phyloP scores from a whole-genome alignment of 257 asterid genomes.

The Prunella vulgaris region DNA sequence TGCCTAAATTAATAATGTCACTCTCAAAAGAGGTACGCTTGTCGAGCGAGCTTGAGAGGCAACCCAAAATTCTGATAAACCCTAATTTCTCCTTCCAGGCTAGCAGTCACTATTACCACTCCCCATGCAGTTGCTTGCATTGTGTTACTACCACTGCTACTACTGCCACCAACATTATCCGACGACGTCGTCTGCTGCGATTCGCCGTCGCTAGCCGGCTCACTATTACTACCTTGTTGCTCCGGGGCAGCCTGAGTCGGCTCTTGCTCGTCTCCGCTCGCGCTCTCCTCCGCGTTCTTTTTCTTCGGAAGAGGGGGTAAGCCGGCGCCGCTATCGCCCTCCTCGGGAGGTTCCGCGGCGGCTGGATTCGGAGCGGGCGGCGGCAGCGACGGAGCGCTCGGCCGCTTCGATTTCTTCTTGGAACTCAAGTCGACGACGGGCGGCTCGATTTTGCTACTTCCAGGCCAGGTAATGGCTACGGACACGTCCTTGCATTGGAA shows the following conservation, averaged over 20 bases:
- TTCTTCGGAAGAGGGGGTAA: slow-evolving; percentile 67
- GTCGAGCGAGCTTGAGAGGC: slow-evolving; percentile 48
- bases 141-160: slow-evolving; percentile 26
- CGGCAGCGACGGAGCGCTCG: slow-evolving; percentile 17
- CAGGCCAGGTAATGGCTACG: slow-evolving; percentile 93
- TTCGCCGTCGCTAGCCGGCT: slow-evolving; percentile 31
- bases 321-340: background rate
- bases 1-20: background rate
- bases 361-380: background rate
- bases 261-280: slow-evolving; percentile 39
- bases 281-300: slow-evolving; percentile 23
- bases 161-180: slow-evolving; percentile 18
- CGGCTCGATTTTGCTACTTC: slow-evolving; percentile 46
- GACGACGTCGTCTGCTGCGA: slow-evolving; percentile 33
- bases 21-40: slow-evolving; percentile 36
- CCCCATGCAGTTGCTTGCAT: slow-evolving; percentile 88
- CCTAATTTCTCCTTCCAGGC: slow-evolving; percentile 66
- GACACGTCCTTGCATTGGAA: slow-evolving; percentile 91
- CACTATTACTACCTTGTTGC: slow-evolving; percentile 44
- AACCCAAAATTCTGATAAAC: slow-evolving; percentile 83
- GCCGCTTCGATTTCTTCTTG: slow-evolving; percentile 52
- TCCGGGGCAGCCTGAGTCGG: background rate
- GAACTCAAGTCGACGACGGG: slow-evolving; percentile 56
- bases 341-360: background rate
- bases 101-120: slow-evolving; percentile 65